A percentile compares a stretch with the other conserved stretches of the same genome.
These are phyloP conservation scores for Lepiota subincarnata DNA, from an alignment of 768 basidiomycete species.

Conservation along the genomic window DNA sequence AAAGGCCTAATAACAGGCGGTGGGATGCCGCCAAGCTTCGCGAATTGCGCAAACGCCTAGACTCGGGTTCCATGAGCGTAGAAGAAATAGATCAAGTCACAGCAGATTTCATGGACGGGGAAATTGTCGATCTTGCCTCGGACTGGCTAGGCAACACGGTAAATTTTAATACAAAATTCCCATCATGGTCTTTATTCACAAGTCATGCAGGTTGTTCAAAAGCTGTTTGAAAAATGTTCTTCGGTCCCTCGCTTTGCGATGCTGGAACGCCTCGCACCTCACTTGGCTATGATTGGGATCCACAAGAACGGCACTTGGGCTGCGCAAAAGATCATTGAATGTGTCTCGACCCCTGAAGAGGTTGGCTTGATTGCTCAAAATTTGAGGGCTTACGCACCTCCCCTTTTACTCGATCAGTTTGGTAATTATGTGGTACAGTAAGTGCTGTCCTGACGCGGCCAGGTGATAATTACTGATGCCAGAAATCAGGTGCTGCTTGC, in stretches of 20 bases:
- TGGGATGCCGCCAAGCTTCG: conserved; percentile 94
- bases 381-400: conserved; percentile 86
- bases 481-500: conserved; percentile 70
- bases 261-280: conserved; percentile 90
- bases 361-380: conserved; percentile 80
- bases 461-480: not conserved
- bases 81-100: conserved; percentile 92
- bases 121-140: conserved; percentile 91
- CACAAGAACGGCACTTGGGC: conserved; percentile 99
- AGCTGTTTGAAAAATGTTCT: conserved; percentile 90
- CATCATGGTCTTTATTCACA: conserved; percentile 3
- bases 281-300: conserved; percentile 95
- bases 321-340: conserved; percentile 98
- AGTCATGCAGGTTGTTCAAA: conserved; percentile 78
- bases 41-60: conserved; percentile 90
- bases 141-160: conserved; percentile 99
- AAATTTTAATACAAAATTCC: conserved; percentile 20
- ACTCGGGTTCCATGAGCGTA: conserved; percentile 78
- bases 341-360: conserved; percentile 84
- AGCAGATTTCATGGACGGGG: conserved; percentile 86
- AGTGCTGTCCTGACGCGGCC: conserved; percentile 22
- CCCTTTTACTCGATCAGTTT: conserved; percentile 90
- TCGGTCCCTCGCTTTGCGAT: conserved; percentile 75
- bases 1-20: conserved; percentile 77
- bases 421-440: conserved; percentile 93